Conservation (phyloP, 2,329 filamentous ascomycete genomes). For the Incumbomyces lentus region DNA sequence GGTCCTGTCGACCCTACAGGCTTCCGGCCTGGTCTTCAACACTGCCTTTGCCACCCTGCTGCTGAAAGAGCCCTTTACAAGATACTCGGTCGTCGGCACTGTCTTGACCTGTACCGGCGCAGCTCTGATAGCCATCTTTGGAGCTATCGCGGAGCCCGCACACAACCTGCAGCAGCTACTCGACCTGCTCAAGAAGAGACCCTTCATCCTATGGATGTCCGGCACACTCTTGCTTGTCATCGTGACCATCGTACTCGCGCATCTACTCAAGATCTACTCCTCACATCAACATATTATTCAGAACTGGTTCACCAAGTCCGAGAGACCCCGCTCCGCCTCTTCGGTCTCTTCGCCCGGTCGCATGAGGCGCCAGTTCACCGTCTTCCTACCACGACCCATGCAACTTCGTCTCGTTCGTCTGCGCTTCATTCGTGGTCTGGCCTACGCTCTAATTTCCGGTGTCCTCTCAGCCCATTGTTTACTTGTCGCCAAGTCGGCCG, state of each 20-base stretch:
- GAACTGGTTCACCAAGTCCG: constrained; percentile 13
- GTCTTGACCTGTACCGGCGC: constrained; percentile 78
- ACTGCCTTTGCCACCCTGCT: constrained; percentile 93
- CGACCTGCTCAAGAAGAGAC: constrained; percentile 57
- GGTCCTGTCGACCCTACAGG: constrained; percentile 88
- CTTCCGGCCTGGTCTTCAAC: constrained; percentile 95
- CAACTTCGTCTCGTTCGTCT: constrained; percentile 48
- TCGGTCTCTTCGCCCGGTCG: constrained; percentile 9
- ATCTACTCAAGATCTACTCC: constrained; percentile 28
- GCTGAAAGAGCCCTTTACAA: constrained; percentile 85
- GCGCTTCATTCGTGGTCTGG: constrained; percentile 68
- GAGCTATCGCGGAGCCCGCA: constrained; percentile 83
- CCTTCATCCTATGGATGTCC: constrained; percentile 84
- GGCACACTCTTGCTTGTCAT: constrained; percentile 65
- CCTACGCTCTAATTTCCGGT: constrained; percentile 82
- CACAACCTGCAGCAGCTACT: constrained; percentile 79
- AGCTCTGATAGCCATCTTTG: constrained; percentile 86
- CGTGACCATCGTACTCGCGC: constrained; percentile 52
- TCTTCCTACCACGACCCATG: constrained; percentile 26
- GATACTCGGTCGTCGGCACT: constrained; percentile 84
- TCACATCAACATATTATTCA: constrained; percentile 17
- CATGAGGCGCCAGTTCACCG: constrained; percentile 29
- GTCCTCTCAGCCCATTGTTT: constrained; percentile 89
- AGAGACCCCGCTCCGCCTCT: constrained; percentile 17
- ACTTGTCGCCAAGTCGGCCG: constrained; percentile 88